Conservation (phyloP, 148 eudicot species). For the Dysphania ambrosioides region DNA sequence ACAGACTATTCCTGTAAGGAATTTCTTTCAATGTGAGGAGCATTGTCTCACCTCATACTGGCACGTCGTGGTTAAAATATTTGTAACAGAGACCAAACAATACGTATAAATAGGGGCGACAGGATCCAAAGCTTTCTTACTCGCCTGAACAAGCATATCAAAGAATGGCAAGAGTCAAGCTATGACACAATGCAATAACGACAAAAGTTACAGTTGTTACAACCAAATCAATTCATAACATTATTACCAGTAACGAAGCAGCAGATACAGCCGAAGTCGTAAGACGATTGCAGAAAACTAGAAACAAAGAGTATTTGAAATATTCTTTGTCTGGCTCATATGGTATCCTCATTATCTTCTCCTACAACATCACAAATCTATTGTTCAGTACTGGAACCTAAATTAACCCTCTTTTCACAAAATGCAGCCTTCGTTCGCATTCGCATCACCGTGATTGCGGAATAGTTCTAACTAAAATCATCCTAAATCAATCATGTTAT, state of each 20-base stretch:
- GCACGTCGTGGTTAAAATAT: constrained; percentile 95
- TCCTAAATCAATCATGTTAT: background rate
- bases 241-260: constrained; percentile 62
- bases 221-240: background rate
- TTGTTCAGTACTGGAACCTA: constrained; percentile 9
- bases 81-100: constrained; percentile 73
- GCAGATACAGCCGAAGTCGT: constrained; percentile 85
- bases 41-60: constrained; percentile 74
- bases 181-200: constrained; percentile 1
- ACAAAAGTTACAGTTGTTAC: background rate
- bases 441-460: background rate
- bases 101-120: constrained; percentile 94
- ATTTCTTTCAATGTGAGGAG: background rate
- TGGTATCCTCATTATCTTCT: constrained; percentile 96
- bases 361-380: constrained; percentile 47
- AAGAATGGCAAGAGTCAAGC: constrained; percentile 11
- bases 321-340: constrained; percentile 76
- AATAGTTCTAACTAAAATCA: background rate
- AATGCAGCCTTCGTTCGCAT: background rate
- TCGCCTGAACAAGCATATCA: constrained; percentile 47
- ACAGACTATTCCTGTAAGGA: background rate
- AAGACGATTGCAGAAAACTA: constrained; percentile 95
- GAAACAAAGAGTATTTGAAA: constrained; percentile 77
- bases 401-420: background rate
- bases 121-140: constrained; percentile 82